A percentile compares a stretch with the other conserved stretches of the same genome.
Evolutionary conservation across 2,329 filamentous ascomycete genomes (phyloP).

Genomic region (Epichloe uncinata): DNA sequence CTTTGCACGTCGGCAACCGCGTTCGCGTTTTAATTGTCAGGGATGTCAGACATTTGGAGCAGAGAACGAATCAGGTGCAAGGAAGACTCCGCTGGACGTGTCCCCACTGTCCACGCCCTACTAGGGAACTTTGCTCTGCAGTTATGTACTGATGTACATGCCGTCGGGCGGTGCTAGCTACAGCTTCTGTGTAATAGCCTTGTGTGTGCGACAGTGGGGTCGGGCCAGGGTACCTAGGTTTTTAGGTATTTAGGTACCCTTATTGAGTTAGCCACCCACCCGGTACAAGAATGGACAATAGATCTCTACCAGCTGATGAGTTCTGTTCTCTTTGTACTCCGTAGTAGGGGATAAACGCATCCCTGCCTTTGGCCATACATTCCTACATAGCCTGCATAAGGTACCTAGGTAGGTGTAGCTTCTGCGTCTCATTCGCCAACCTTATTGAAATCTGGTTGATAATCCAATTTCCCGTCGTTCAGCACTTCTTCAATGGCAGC

Average conservation of each 20-base stretch:
- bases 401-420: background rate
- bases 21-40: constrained; percentile 16
- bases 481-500: background rate
- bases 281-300: background rate
- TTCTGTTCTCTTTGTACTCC: background rate
- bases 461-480: background rate
- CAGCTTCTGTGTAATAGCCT: too few relatives aligned
- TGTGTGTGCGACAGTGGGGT: too few relatives aligned
- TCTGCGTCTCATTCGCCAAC: background rate
- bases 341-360: background rate
- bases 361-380: too few relatives aligned
- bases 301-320: background rate
- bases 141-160: too few relatives aligned
- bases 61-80: background rate
- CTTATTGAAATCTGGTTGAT: background rate
- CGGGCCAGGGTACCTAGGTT: too few relatives aligned
- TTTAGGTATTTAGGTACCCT: too few relatives aligned
- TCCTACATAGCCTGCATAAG: background rate
- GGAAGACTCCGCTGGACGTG: background rate
- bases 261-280: background rate
- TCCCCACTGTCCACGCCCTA: too few relatives aligned
- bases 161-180: too few relatives aligned
- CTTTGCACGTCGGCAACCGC: constrained; percentile 10
- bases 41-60: constrained; percentile 3
- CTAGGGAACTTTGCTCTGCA: too few relatives aligned